Evolutionary conservation across 495 filamentous ascomycete genomes (phyloP).

Genomic region (Poronia punctata): DNA sequence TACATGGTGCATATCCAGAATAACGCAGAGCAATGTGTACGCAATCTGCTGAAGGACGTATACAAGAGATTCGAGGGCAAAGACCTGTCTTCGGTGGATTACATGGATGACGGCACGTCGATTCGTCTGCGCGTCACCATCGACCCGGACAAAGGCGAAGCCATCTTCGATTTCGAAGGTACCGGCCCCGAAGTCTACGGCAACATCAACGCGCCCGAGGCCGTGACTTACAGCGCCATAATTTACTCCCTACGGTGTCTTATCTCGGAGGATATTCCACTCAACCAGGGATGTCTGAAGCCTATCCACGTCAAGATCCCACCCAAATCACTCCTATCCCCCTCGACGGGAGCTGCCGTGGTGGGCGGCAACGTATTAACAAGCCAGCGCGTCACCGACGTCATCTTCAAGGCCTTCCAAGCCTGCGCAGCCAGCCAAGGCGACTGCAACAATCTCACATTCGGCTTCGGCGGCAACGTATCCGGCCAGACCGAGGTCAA

Average conservation of each 20-base stretch:
- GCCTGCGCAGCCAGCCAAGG: slow-evolving; percentile 90
- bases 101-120: slow-evolving; percentile 90
- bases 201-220: slow-evolving; percentile 91
- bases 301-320: slow-evolving; percentile 86
- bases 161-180: slow-evolving; percentile 83
- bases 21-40: slow-evolving; percentile 82
- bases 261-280: slow-evolving; percentile 86
- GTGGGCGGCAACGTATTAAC: slow-evolving; percentile 96
- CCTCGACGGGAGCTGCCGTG: slow-evolving; percentile 81
- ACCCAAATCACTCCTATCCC: slow-evolving; percentile 71
- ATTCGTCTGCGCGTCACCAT: slow-evolving; percentile 82
- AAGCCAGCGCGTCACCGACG: slow-evolving; percentile 83
- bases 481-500: slow-evolving; percentile 53
- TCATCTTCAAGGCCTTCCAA: slow-evolving; percentile 83
- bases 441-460: slow-evolving; percentile 85
- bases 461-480: slow-evolving; percentile 74
- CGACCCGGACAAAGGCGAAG: slow-evolving; percentile 73
- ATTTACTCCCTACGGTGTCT: slow-evolving; percentile 94
- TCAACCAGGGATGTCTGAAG: slow-evolving; percentile 92
- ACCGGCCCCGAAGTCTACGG: slow-evolving; percentile 92
- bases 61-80: slow-evolving; percentile 68
- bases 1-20: slow-evolving; percentile 94
- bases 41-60: slow-evolving; percentile 75
- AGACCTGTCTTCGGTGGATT: slow-evolving; percentile 69
- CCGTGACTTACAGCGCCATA: slow-evolving; percentile 89